Evolutionary conservation across 306 rosid genomes (phyloP).

Genomic region (Ormosia emarginata): DNA sequence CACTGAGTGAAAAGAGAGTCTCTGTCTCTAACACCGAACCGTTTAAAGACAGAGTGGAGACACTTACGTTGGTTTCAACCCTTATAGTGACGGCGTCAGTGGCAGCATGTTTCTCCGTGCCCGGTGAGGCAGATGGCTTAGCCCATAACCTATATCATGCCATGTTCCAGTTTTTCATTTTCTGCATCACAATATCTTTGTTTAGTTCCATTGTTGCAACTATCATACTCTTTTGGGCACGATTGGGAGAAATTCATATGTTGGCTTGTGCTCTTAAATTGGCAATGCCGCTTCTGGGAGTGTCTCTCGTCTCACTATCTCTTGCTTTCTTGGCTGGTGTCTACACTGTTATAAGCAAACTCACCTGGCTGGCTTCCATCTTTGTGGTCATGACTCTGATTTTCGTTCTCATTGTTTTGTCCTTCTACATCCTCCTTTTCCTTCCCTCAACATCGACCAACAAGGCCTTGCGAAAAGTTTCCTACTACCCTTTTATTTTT

Average conservation of each 20-base stretch:
- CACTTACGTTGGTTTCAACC: slow-evolving; percentile 20
- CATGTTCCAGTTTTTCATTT: slow-evolving; percentile 14
- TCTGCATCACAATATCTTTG: slow-evolving; percentile 30
- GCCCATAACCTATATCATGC: background rate
- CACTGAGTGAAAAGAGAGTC: too few relatives aligned
- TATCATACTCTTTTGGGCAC: slow-evolving; percentile 33
- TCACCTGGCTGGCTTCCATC: slow-evolving; percentile 8
- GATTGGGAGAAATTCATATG: slow-evolving; percentile 2
- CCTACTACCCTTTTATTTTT: background rate
- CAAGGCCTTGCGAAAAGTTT: background rate
- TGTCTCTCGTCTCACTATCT: slow-evolving; percentile 14
- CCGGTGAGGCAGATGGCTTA: slow-evolving; percentile 3
- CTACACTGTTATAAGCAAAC: slow-evolving; percentile 15
- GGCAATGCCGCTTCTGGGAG: slow-evolving; percentile 23
- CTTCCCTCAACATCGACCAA: background rate
- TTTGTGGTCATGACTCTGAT: background rate
- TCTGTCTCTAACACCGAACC: background rate
- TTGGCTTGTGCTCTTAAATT: background rate
- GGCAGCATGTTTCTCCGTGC: slow-evolving; percentile 31
- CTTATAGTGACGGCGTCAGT: slow-evolving; percentile 32
- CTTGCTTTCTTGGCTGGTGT: slow-evolving; percentile 36
- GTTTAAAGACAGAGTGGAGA: slow-evolving; percentile 14
- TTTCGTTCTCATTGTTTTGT: background rate
- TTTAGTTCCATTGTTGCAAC: slow-evolving; percentile 21
- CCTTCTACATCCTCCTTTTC: background rate